Evolutionary conservation across 306 rosid species (phyloP), one percentile per base, ranked within the genome.

Genomic region (Vigna mungo): DNA sequence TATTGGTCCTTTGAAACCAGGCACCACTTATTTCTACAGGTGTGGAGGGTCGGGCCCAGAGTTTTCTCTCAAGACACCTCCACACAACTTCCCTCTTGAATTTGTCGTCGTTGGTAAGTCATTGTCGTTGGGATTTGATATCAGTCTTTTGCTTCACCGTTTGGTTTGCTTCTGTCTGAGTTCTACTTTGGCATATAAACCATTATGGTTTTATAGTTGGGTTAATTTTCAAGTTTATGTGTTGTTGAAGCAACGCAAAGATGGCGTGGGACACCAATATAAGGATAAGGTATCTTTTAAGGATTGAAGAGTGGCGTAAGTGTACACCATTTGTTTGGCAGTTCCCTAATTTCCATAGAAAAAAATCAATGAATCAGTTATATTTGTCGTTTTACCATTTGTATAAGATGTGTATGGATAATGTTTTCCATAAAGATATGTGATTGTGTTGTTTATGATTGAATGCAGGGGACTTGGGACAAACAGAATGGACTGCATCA

Each of bases 41-140:
- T 85, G 88, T 15, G 83, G 85, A 3, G 85, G 83, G 0, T 85
- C 66, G 1, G 85, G 72, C 0, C 97, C 90, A 0, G 92, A 92
- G 46, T 90, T 83, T 81, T 90, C 89, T 14, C 85, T 92, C 78
- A 89, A 74, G 85, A 88, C 90, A 7, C 93, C 97, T 1, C 90
- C 96, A 0, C 13, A 80, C 1, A 51, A 63, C 16, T 81, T 90
- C 65, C 97, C 97, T 7, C 18, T 90, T 47, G 87, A 92, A 23
- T 88, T 92, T 64, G 97, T 69, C 10, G 87, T 92, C 18, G 87
- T 83, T 48, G 97, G 97, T 92, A 62, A 59, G 93, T 86, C 44
- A 0, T 44, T 44, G 87, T 86, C 48, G 0, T 39, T 11, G 2
- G 43, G 23, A 5, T 5, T 9, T 7, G 1, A 9, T 9, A 41